Evolutionary conservation across 805 yeast species (phyloP), one percentile per base, ranked within the genome.

Genomic region (Zygosaccharomyces bailii): DNA sequence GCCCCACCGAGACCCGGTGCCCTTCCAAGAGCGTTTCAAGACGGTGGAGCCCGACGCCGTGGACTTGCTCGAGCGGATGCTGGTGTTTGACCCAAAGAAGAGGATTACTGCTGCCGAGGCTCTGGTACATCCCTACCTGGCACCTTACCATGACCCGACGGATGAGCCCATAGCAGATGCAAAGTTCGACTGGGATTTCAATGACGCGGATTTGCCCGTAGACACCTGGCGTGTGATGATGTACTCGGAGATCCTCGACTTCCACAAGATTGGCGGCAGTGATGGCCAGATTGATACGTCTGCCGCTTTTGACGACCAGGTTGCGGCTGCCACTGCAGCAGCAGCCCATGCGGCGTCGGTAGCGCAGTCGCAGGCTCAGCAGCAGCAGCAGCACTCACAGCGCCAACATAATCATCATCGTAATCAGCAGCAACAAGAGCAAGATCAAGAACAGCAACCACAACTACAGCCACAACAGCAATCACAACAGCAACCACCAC

Each of bases 171-270:
- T 79, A 4, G 96, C 98, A 23, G 87, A 82, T 39, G 86, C 84
- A 54, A 85, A 84, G 63, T 93, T 93, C 59, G 99, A 93, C 68
- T 93, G 99, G 99, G 83, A 93, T 59, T 91, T 91, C 67, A 91
- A 93, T 65, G 98, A 95, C 56, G 98, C 96, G 0, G 99, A 91
- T 67, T 75, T 91, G 57, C 97, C 98, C 2, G 93, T 93, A 13
- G 98, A 93, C 60, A 88, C 96, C 10, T 91, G 99, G 99, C 82
- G 96, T 70, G 96, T 89, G 14, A 91, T 93, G 98, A 91, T 93
- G 96, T 93, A 93, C 69, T 84, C 95, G 42, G 99, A 91, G 69
- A 93, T 91, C 50, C 73, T 93, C 54, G 97, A 91, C 65, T 91
- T 89, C 77, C 98, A 91, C 67, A 95, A 89, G 65, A 86, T 86